Base-by-base conservation (phyloP, 75 land plant species). In the Isoetes taiwanensis region DNA sequence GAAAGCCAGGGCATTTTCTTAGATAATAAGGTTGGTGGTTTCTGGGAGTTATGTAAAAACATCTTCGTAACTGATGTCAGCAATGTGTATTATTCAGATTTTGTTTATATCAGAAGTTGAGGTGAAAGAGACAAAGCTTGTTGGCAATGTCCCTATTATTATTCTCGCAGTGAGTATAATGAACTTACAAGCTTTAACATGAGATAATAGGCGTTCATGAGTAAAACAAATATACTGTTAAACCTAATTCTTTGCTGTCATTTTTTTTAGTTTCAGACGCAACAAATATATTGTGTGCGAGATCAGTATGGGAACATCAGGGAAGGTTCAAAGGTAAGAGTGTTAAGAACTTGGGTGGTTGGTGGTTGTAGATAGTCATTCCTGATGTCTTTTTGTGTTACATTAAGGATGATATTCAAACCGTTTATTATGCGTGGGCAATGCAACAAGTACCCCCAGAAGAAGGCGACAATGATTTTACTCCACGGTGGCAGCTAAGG, bases 351-450 rank as follows among this genome's bases (percentile, higher is more conserved):
- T 53, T 29, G 1, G 25, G 54, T 29, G 6, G 32, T 10, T 27
- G 5, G 32, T 14, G 27, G 28, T 54, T 54, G 32, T 54, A 27
- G 29, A n/a, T 10, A 6, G 25, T 23, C 4, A 25, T 20, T 11
- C 16, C 17, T 20, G 14, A 28, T 23, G 5, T 40, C 0, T 39
- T 63, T 64, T 59, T 54, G 58, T 60, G 9, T 31, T 34, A 21
- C 20, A 59, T 35, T 14, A 58, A 89, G 97, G 97, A 90, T 50
- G 80, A 90, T 21, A 90, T 90, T 21, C 94, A 82, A 38, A 90
- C 97, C 0, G 78, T 90, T 0, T 72, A 72, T 32, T 83, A 90
- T 74, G 87, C 87, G 34, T 90, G 97, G 97, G 97, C 94, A 0
- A 90, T 90, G 97, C 97, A 86, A 38, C 78, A 64, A 68, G 50